Evolutionary conservation across 192 early-diverging fungal genomes (phyloP), one percentile per base, ranked within the genome.

Genomic region (Gaertneriomyces sp.): DNA sequence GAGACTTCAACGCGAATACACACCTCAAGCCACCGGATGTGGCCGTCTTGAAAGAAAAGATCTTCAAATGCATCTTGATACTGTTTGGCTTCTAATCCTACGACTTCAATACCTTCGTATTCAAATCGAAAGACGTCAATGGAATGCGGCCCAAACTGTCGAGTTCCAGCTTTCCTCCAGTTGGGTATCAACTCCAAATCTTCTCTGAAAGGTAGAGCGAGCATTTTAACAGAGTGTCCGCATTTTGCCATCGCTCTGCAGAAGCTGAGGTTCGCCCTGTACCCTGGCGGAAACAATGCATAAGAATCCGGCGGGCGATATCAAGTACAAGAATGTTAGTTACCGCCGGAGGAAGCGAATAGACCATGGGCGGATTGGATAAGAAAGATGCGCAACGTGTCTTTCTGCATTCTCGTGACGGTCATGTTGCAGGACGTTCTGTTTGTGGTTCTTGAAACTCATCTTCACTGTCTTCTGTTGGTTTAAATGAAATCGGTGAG

Each of bases 181-280:
- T 51, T 51, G 6, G 49, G 20, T 51, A 56, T 25, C 54, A 9
- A 56, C 20, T 16, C 54, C 10, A 70, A 42, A 47, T 70, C 69
- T 33, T 60, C 46, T 6, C 12, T 33, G 49, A 64, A 50, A 3
- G 69, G 60, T 25, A 57, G 42, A 6, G 69, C 69, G 25, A 70
- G 40, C 61, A 70, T 64, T n/a, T 40, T 43, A 33, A 70, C 61
- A 8, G 16, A 12, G 45, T 70, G 69, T 4, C 69, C 69, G 10
- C 11, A 12, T 5, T 39, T 33, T 12, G 40, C 60, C 61, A 70
- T 53, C n/a, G 69, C 60, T n/a, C 61, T 41, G 44, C 59, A 62
- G 39, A 70, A 56, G 25, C 61, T 61, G 38, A 70, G 57, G 55
- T 70, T 70, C 14, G 69, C 69, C 14, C 69, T 42, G 54, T 63